Evolutionary conservation across 2,329 filamentous ascomycete species (phyloP).

Genomic region (Byssochlamys sp.): DNA sequence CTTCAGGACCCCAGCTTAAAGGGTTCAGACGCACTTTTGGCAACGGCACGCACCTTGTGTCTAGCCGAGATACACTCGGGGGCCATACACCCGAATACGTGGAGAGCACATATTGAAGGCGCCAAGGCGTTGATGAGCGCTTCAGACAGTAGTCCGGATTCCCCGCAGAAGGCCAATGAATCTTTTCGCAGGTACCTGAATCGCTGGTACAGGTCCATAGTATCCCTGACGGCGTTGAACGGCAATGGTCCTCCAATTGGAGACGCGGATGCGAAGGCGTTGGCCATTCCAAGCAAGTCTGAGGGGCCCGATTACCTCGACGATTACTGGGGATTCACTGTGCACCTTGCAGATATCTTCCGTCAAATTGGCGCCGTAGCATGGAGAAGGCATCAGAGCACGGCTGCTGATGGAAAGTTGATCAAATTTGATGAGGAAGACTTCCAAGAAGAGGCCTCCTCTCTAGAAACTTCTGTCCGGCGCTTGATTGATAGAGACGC

Average conservation of each 20-base stretch:
- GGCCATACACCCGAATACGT: constrained; percentile 30
- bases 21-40: constrained; percentile 28
- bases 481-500: constrained; percentile 25
- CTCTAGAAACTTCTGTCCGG: constrained; percentile 25
- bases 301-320: constrained; percentile 27
- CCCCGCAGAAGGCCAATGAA: constrained; percentile 17
- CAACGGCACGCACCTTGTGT: constrained; percentile 35
- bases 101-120: constrained; percentile 36
- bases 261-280: constrained; percentile 4
- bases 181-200: constrained; percentile 30
- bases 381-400: constrained; percentile 19
- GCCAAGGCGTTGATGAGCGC: constrained; percentile 30
- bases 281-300: background rate
- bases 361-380: constrained; percentile 30
- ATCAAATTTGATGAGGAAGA: constrained; percentile 13
- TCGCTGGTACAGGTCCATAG: constrained; percentile 34
- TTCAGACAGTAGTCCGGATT: constrained; percentile 9
- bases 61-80: constrained; percentile 36
- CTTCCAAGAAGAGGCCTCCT: constrained; percentile 19
- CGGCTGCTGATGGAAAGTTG: constrained; percentile 6
- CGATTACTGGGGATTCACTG: constrained; percentile 36
- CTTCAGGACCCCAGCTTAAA: constrained; percentile 24
- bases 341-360: constrained; percentile 30
- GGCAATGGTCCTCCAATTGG: constrained; percentile 29
- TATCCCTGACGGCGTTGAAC: constrained; percentile 33